Conservation (phyloP, 352 stramenopile species). For the Globisporangium acanthophoron region DNA sequence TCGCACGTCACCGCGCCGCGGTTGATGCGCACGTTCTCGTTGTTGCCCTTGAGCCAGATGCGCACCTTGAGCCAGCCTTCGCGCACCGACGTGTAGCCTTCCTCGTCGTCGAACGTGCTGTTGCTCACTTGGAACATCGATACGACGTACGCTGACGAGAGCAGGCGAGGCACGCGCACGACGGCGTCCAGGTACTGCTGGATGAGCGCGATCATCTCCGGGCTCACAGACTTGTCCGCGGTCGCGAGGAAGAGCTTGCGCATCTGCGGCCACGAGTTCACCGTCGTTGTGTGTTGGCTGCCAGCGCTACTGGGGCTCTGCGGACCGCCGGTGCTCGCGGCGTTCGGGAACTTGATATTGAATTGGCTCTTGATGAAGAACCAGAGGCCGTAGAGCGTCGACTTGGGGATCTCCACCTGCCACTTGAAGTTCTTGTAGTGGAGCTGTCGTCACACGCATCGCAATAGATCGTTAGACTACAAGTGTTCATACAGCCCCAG, state of each 20-base stretch:
- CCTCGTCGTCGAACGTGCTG: constrained; percentile 81
- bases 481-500: not conserved
- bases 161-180: constrained; percentile 52
- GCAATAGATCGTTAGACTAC: not conserved
- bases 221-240: constrained; percentile 60
- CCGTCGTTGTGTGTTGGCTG: constrained; percentile 8
- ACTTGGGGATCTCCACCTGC: constrained; percentile 85
- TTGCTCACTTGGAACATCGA: constrained; percentile 82
- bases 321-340: not conserved
- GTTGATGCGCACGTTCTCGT: constrained; percentile 83
- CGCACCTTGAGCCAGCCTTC: constrained; percentile 83
- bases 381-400: constrained; percentile 74
- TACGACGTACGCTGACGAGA: constrained; percentile 64
- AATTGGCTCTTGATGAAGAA: constrained; percentile 84
- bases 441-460: constrained; percentile 17
- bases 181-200: constrained; percentile 70
- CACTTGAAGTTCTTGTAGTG: constrained; percentile 76
- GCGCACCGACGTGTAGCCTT: constrained; percentile 68
- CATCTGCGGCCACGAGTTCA: constrained; percentile 56
- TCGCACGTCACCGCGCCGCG: constrained; percentile 68
- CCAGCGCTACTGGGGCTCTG: constrained; percentile 9
- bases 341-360: constrained; percentile 39
- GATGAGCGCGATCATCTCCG: constrained; percentile 75
- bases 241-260: constrained; percentile 79
- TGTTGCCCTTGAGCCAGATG: constrained; percentile 82